Base-by-base conservation (phyloP, 1,284 basidiomycete species). In the Cutaneotrichosporon sp. region DNA sequence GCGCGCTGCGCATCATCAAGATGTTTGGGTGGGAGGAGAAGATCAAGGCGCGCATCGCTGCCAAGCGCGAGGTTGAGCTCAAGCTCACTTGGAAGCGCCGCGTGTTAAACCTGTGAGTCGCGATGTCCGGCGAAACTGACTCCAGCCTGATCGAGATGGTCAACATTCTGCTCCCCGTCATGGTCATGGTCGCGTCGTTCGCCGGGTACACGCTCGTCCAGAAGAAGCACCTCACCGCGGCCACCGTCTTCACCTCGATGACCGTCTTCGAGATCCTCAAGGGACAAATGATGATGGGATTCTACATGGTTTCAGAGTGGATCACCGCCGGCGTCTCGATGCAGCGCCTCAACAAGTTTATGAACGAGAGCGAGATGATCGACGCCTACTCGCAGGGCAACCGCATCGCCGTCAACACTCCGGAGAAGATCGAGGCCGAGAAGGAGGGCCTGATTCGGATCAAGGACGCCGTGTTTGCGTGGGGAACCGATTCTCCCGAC, bases 161-260 rank as follows among this genome's bases (percentile, higher is more conserved):
- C 63, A 88, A 86, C 73, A 84, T 82, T 65, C 55, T 86, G 45
- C 84, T 90, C 38, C 88, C 89, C 0, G 78, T 88, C 4, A 65
- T 86, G 38, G 86, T 85, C 16, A 90, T 90, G 84, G 71, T 86
- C 38, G 82, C 83, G 20, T 89, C 89, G 0, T 91, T 86, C 72
- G 82, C 83, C 8, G 84, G 85, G 36, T 89, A 85, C 69, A 84
- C 83, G 14, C 64, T 81, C 3, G 70, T 84, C 10, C 78, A 83
- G 72, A 79, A 82, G 65, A 67, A 77, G 63, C 72, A 79, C 29
- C 72, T 85, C 10, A 81, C 81, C 1, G 83, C 77, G 9, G 70
- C 78, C 8, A 75, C 60, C 64, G 77, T 80, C 34, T 80, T 78
- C 68, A 76, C 74, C n/a, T 74, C 72, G 61, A 76, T 80, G 72